Evolutionary conservation across 2,329 filamentous ascomycete genomes (phyloP).

Genomic region (Xylariaceae sp.): DNA sequence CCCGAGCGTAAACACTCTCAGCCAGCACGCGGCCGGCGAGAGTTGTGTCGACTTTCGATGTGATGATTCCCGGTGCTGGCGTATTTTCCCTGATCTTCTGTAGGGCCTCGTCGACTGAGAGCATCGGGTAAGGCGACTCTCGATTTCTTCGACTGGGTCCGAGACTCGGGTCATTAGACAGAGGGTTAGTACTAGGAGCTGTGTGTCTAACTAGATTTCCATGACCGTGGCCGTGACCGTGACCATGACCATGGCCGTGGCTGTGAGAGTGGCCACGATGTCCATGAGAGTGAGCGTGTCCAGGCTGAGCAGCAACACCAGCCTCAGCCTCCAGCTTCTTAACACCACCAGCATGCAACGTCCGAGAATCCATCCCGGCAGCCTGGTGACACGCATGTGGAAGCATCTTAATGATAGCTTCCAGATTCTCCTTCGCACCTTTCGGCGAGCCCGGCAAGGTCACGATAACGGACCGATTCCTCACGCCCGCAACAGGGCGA

Average conservation of each 20-base stretch:
- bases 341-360: constrained; percentile 73
- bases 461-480: constrained; percentile 75
- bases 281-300: constrained; percentile 30
- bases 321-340: constrained; percentile 82
- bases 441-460: constrained; percentile 94
- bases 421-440: constrained; percentile 88
- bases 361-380: constrained; percentile 74
- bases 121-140: constrained; percentile 87
- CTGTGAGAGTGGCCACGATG: constrained; percentile 50
- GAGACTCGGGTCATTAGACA: constrained; percentile 58
- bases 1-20: constrained; percentile 71
- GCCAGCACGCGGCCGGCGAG: constrained; percentile 78
- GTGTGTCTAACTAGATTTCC: constrained; percentile 70
- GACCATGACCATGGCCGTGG: constrained; percentile 50
- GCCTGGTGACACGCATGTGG: constrained; percentile 94
- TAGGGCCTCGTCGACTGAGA: constrained; percentile 78
- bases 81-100: constrained; percentile 68
- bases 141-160: constrained; percentile 69
- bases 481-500: constrained; percentile 81
- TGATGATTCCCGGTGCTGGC: constrained; percentile 56
- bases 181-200: constrained; percentile 50
- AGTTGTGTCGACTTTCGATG: constrained; percentile 56
- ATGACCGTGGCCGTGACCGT: constrained; percentile 58
- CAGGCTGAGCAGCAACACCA: constrained; percentile 47
- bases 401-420: constrained; percentile 81